Evolutionary conservation across 306 rosid genomes (phyloP).

Genomic region (Acmispon strigosus): DNA sequence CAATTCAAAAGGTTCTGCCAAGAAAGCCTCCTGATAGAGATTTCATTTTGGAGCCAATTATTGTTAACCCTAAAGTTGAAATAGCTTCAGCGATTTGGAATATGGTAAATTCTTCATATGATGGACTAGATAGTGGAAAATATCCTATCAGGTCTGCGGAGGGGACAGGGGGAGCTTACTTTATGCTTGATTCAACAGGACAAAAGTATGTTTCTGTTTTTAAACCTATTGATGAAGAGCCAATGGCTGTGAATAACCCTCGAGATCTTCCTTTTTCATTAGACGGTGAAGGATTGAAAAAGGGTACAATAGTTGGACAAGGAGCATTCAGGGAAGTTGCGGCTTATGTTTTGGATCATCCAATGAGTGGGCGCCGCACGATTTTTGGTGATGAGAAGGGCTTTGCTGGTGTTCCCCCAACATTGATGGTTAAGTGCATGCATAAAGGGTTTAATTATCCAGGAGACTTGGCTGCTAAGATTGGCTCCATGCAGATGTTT

Average conservation of each 20-base stretch:
- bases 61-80: constrained; percentile 59
- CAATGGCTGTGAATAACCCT: constrained; percentile 87
- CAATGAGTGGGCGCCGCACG: constrained; percentile 41
- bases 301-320: constrained; percentile 81
- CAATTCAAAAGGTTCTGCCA: constrained; percentile 18
- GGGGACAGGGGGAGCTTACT: constrained; percentile 89
- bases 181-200: constrained; percentile 63
- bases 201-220: constrained; percentile 65
- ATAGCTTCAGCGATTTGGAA: constrained; percentile 42
- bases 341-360: constrained; percentile 81
- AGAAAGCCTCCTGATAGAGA: constrained; percentile 33
- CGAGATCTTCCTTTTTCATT: constrained; percentile 67
- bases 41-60: constrained; percentile 56
- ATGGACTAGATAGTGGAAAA: constrained; percentile 51
- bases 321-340: constrained; percentile 96
- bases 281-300: constrained; percentile 81
- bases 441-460: constrained; percentile 56
- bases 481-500: constrained; percentile 86
- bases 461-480: constrained; percentile 51
- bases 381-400: constrained; percentile 49
- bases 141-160: constrained; percentile 67
- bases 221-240: constrained; percentile 93
- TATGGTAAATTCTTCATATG: constrained; percentile 53
- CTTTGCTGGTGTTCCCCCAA: constrained; percentile 89
- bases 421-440: constrained; percentile 55